Percentiles rank a stretch among this genome's conserved stretches.
These are phyloP conservation scores for Clitoria ternatea DNA, from an alignment of 306 rosid species.

Conservation along the genomic window DNA sequence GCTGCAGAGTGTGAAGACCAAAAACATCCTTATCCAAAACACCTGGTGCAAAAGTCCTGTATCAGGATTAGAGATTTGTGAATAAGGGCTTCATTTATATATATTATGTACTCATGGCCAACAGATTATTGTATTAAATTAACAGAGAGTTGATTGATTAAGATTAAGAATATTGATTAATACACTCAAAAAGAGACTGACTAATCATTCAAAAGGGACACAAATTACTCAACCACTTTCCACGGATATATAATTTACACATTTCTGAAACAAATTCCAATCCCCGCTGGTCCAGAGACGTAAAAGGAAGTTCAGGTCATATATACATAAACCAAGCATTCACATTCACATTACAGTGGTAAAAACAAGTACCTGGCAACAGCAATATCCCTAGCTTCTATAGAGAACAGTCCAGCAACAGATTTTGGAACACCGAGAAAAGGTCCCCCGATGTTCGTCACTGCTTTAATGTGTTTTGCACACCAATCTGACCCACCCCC, in stretches of 20 bases:
- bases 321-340: constrained; percentile 7
- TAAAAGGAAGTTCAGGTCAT: background rate
- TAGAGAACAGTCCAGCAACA: constrained; percentile 71
- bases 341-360: constrained; percentile 10
- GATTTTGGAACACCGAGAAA: constrained; percentile 88
- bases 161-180: background rate
- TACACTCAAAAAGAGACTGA: background rate
- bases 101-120: background rate
- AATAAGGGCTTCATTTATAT: constrained; percentile 1
- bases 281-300: constrained; percentile 7
- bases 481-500: constrained; percentile 90
- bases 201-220: background rate
- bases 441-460: constrained; percentile 79
- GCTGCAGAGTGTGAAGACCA: constrained; percentile 64
- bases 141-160: background rate
- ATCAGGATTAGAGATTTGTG: constrained; percentile 27
- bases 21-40: constrained; percentile 76
- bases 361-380: constrained; percentile 66
- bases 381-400: constrained; percentile 80
- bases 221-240: constrained; percentile 2
- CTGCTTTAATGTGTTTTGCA: constrained; percentile 73
- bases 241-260: background rate
- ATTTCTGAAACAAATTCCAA: background rate
- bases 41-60: constrained; percentile 79
- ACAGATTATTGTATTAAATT: background rate